A percentile compares a stretch with the other conserved stretches of the same genome.
These are phyloP conservation scores for Sporothrix curviconia DNA, from an alignment of 2,329 filamentous ascomycete species.

Conservation along the genomic window DNA sequence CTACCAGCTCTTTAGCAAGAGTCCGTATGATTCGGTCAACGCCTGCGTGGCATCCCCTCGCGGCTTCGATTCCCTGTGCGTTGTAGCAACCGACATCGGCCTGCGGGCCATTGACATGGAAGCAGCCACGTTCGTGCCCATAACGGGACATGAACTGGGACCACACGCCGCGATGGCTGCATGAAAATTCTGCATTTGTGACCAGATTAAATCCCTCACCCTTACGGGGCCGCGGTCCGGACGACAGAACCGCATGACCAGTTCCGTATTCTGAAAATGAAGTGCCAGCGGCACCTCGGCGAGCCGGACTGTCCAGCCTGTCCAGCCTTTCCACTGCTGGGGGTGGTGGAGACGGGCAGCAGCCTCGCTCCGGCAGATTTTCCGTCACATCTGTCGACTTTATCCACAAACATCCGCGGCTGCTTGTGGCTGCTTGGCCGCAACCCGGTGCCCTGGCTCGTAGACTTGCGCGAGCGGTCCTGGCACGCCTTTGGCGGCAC, in stretches of 20 bases:
- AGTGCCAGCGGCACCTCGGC: too few species aligned
- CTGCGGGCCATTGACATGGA: constrained; percentile 27
- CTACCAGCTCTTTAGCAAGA: neutral
- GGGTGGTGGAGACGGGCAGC: too few species aligned
- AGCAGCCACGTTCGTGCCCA: neutral
- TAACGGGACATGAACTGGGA: too few species aligned
- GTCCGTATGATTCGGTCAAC: constrained; percentile 28
- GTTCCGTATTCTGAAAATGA: too few species aligned
- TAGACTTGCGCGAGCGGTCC: constrained; percentile 37
- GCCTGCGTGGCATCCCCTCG: constrained; percentile 37
- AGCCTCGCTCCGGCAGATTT: too few species aligned
- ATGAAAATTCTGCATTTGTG: too few species aligned
- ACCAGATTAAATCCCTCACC: too few species aligned
- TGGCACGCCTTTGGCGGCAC: constrained; percentile 5
- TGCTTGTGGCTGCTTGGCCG: constrained; percentile 45
- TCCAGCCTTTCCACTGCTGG: too few species aligned
- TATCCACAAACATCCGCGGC: constrained; percentile 28
- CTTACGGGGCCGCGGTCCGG: too few species aligned
- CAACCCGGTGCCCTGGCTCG: constrained; percentile 36
- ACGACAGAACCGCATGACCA: too few species aligned
- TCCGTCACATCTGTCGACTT: constrained; percentile 12
- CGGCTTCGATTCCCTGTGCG: constrained; percentile 35
- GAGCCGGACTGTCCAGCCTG: too few species aligned
- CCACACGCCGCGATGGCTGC: too few species aligned
- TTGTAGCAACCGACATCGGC: constrained; percentile 45